Base-by-base conservation (phyloP, 2,329 filamentous ascomycete species). In the Bipolaris oryzae region DNA sequence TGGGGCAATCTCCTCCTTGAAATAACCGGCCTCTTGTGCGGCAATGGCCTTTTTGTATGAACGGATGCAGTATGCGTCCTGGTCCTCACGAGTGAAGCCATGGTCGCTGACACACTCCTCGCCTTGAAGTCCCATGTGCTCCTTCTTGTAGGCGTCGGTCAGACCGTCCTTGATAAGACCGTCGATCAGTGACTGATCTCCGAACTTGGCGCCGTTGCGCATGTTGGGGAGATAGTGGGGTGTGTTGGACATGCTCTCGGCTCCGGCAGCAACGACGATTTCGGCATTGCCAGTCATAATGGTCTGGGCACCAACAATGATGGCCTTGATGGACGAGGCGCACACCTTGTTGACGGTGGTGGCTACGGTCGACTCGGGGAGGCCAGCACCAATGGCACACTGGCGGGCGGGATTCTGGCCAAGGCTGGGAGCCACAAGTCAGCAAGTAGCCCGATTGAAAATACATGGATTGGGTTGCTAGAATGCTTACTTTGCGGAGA, bases 341-440 rank as follows among this genome's bases (percentile, higher is more conserved):
- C 95, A 99, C 76, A 99, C 95, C 84, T 99, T 99, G 89, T 99
- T 99, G 74, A 99, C 87, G 50, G 93, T 96, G 43, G 95, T 99
- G 80, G 89, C 90, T 68, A 96, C 86, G 63, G 90, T 90, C 52
- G 85, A 84, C 63, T 96, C 84, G 52, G 87, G 81, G 64, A 99
- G 90, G 61, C 95, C 95, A 72, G 92, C 95, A 70, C 88, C 87
- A 73, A 99, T 85, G 70, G 93, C 92, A 79, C 91, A 96, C 82
- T 99, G 95, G 73, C 95, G 89, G 68, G 95, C 93, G 66, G 96
- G 95, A 75, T 96, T 96, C 81, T 99, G 95, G 64, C 95, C 95
- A 69, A 98, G 85, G 78, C 93, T 96, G 47, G 7, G 11, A n/a
- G 1, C 28, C 28, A 31, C 28, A 31, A 31, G 28, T 31, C 28